phyloP scores from a whole-genome alignment of 345 rosid species.

The Lepidium aucheri region DNA sequence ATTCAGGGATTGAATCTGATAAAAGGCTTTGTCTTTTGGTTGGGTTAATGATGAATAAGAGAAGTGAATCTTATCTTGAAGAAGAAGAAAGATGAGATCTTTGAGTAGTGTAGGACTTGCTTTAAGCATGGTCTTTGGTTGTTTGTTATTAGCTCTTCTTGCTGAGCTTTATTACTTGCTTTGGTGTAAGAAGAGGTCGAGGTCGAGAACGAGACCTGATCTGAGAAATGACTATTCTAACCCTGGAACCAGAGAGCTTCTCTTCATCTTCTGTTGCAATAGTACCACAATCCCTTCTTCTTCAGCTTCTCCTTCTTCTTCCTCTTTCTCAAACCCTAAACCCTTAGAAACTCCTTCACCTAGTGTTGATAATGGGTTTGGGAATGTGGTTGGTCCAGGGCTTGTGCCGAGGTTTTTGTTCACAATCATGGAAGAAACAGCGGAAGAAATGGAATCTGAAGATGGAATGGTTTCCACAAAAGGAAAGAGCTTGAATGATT shows the following conservation, averaged over 20 bases:
- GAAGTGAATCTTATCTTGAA: conserved; percentile 15
- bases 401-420: conserved; percentile 66
- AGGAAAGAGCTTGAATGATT: conserved; percentile 66
- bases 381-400: conserved; percentile 40
- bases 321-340: conserved; percentile 19
- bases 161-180: conserved; percentile 85
- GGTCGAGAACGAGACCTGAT: conserved; percentile 37
- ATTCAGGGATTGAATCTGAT: neutral
- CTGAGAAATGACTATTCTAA: conserved; percentile 43
- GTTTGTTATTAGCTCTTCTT: conserved; percentile 66
- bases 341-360: conserved; percentile 25
- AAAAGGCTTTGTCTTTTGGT: neutral
- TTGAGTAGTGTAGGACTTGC: conserved; percentile 92
- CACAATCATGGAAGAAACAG: conserved; percentile 87
- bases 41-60: neutral
- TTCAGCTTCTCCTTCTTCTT: conserved; percentile 27
- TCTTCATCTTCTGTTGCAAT: conserved; percentile 69
- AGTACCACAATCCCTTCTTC: conserved; percentile 30
- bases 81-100: conserved; percentile 58
- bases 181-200: conserved; percentile 77
- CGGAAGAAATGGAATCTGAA: conserved; percentile 80
- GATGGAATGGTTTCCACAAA: conserved; percentile 45
- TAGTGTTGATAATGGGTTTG: conserved; percentile 2
- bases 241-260: conserved; percentile 62
- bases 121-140: conserved; percentile 80